Percentiles rank a stretch among this genome's conserved stretches.
Evolutionary conservation across 2,329 filamentous ascomycete genomes (phyloP).

Genomic region (Pseudocercospora musae): DNA sequence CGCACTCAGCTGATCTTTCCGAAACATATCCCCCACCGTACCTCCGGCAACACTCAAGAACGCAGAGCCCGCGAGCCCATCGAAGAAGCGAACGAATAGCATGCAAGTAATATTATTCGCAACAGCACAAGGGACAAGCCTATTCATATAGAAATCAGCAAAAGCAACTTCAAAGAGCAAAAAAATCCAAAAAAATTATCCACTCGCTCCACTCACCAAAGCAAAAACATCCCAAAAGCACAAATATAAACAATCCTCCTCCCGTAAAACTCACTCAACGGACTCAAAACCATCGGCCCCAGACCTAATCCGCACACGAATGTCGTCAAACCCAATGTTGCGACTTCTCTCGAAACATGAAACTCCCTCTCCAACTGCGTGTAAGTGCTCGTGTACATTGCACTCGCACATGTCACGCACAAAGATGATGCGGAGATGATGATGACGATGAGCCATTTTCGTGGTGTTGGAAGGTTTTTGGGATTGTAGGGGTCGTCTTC

Average conservation of each 20-base stretch:
- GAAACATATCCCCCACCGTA: constrained; percentile 77
- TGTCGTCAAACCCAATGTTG: constrained; percentile 74
- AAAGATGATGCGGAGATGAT: constrained; percentile 72
- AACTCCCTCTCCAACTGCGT: constrained; percentile 73
- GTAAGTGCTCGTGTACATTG: constrained; percentile 74
- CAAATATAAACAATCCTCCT: constrained; percentile 65
- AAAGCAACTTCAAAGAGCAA: too few species aligned
- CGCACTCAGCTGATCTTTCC: constrained; percentile 62
- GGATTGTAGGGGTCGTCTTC: constrained; percentile 73
- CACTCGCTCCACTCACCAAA: constrained; percentile 35
- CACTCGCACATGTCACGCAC: constrained; percentile 55
- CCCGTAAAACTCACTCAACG: constrained; percentile 66
- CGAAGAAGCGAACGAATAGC: constrained; percentile 72
- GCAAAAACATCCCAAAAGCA: constrained; percentile 61
- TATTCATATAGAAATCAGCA: too few species aligned
- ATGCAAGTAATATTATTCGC: constrained; percentile 67
- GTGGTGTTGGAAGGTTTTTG: constrained; percentile 60
- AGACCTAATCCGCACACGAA: constrained; percentile 69
- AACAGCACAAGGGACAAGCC: constrained; percentile 57
- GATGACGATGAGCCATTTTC: constrained; percentile 75
- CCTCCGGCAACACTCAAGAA: constrained; percentile 71
- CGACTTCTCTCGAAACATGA: constrained; percentile 64
- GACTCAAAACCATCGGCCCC: constrained; percentile 56
- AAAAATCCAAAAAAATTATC: too few species aligned
- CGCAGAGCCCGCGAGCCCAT: constrained; percentile 64